Evolutionary conservation across 768 basidiomycete genomes (phyloP).

Genomic region (Collybia sordida): DNA sequence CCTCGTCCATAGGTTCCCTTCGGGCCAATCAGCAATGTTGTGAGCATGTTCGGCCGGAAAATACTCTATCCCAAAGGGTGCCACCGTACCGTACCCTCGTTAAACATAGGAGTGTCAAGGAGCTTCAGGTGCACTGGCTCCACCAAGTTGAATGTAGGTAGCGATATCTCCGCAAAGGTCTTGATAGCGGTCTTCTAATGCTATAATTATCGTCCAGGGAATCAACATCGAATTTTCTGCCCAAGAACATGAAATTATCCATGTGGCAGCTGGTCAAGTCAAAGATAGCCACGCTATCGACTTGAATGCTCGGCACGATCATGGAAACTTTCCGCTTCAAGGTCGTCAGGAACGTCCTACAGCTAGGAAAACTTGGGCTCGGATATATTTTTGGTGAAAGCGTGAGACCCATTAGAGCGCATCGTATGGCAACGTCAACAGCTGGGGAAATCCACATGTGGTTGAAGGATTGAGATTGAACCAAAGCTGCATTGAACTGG

Average conservation of each 20-base stretch:
- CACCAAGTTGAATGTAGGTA: background rate
- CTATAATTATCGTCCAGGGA: background rate
- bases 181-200: background rate
- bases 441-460: too few relatives aligned
- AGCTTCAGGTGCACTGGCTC: background rate
- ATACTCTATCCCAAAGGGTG: background rate
- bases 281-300: background rate
- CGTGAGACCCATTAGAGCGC: background rate
- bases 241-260: background rate
- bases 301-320: background rate
- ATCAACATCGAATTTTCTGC: background rate
- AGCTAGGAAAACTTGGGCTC: background rate
- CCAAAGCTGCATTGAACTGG: too few relatives aligned
- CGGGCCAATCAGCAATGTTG: background rate
- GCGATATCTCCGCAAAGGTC: background rate
- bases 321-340: background rate
- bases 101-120: background rate
- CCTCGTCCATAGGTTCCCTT: background rate
- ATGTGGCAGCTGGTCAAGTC: background rate
- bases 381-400: background rate
- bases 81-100: background rate
- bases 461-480: too few relatives aligned
- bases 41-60: background rate
- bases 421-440: too few relatives aligned
- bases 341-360: background rate